Base-by-base conservation (phyloP, 306 rosid genomes). In the Delonix regia region DNA sequence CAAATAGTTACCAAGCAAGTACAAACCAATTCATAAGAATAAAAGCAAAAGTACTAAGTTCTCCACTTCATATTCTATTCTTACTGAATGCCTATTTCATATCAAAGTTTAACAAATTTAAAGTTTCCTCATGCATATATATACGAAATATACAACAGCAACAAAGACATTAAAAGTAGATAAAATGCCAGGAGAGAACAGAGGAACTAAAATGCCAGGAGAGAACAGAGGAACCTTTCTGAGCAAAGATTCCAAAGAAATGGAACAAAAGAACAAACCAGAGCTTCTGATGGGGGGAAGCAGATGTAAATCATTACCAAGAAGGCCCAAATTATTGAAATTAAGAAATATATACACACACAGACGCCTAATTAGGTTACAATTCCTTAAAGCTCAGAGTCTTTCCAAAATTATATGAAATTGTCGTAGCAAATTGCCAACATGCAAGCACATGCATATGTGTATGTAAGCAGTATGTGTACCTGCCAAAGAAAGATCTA, bases 361-460 rank as follows among this genome's bases (percentile, higher is more conserved):
- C 4, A 28, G 19, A 30, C 7, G 6, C 16, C 1, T 28, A 60
- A 57, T 25, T 2, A 57, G 19, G 30, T 21, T 41, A 52, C 66
- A 68, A 53, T 74, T 52, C 76, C 74, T 76, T 56, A 59, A 64
- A 16, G 27, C 39, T 51, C 41, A 27, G 36, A 2, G 55, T 19
- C 57, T 47, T 71, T 48, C 77, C 7, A 19, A 70, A 71, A 71
- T 15, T 70, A 57, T 7, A 57, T 36, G 0, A 57, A 12, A 57
- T 57, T 12, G 38, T 33, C n/a, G 36, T 48, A 59, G 68, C 39
- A 59, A 80, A 73, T 39, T 34, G 59, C 66, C 74, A 79, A 45
- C 48, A 79, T 19, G 62, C 30, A 65, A 65, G 47, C 47, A 72
- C 71, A 44, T 36, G 22, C 41, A 67, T 39, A 71, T 66, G 10